phyloP scores from a whole-genome alignment of 2,329 filamentous ascomycete genomes.

The Didymosphaeria variabile region DNA sequence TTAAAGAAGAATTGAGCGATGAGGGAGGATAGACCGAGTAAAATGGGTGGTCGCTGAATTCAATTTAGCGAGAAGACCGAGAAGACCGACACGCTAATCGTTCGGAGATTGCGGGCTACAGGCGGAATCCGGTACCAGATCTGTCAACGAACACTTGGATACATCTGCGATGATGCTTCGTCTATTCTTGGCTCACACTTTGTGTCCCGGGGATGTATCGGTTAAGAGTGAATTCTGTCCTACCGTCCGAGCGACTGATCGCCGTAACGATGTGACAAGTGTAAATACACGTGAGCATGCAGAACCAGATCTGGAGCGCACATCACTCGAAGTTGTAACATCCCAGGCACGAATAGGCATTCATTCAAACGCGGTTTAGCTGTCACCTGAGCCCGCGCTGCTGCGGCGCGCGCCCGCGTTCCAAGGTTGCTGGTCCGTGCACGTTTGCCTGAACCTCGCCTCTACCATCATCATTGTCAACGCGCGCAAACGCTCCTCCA shows the following conservation, averaged over 20 bases:
- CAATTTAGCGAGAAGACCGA: conserved; percentile 3
- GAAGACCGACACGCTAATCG: background rate
- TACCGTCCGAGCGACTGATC: too few species aligned
- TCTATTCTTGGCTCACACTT: too few species aligned
- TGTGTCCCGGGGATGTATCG: too few species aligned
- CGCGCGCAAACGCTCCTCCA: conserved; percentile 14
- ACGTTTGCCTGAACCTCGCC: conserved; percentile 36
- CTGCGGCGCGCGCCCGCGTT: conserved; percentile 14
- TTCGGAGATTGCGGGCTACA: background rate
- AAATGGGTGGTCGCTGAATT: background rate
- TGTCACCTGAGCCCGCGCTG: conserved; percentile 36
- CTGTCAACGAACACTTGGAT: background rate
- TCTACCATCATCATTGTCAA: conserved; percentile 17
- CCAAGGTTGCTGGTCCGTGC: conserved; percentile 25
- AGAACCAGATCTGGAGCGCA: too few species aligned
- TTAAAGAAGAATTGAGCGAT: background rate
- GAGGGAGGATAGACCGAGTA: background rate
- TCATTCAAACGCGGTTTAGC: background rate
- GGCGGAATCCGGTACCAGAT: background rate
- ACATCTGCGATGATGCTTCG: too few species aligned
- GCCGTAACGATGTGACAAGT: too few species aligned
- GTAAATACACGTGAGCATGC: too few species aligned
- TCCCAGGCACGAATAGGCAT: conserved; percentile 1
- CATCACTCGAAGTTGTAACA: too few species aligned
- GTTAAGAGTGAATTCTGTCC: too few species aligned